Conservation (phyloP, 768 basidiomycete genomes). For the Auriculariales sp. region DNA sequence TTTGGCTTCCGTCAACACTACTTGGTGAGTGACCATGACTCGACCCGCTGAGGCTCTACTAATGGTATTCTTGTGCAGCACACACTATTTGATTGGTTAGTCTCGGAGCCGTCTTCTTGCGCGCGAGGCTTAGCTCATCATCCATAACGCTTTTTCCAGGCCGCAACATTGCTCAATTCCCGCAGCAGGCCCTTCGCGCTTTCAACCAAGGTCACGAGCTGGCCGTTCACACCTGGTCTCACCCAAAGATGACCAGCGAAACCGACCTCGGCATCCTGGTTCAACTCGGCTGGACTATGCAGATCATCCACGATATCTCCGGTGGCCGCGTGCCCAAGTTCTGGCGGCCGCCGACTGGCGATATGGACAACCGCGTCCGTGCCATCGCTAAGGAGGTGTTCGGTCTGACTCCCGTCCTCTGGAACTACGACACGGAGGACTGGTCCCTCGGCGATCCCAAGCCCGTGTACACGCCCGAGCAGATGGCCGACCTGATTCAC, state of each 20-base stretch:
- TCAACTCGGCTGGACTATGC: slow-evolving; percentile 75
- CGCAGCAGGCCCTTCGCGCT: slow-evolving; percentile 1
- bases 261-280: slow-evolving; percentile 54
- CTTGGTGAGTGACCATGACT: no score
- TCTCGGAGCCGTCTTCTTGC: no score
- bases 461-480: slow-evolving; percentile 32
- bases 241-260: slow-evolving; percentile 70
- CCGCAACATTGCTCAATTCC: not conserved
- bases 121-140: slow-evolving; percentile 84
- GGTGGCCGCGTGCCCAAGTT: slow-evolving; percentile 62
- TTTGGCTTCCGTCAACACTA: not conserved
- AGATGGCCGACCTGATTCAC: slow-evolving; percentile 6
- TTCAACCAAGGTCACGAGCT: not conserved
- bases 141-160: no score
- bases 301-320: slow-evolving; percentile 65
- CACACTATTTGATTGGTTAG: slow-evolving; percentile 48
- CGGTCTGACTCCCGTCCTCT: slow-evolving; percentile 66
- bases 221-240: slow-evolving; percentile 47
- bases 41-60: no score
- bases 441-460: slow-evolving; percentile 32
- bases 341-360: slow-evolving; percentile 83
- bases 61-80: slow-evolving; percentile 46
- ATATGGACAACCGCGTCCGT: slow-evolving; percentile 68
- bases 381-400: slow-evolving; percentile 82
- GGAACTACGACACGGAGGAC: slow-evolving; percentile 80